Evolutionary conservation across 2,329 filamentous ascomycete genomes (phyloP).

Genomic region (Phialophora chinensis): DNA sequence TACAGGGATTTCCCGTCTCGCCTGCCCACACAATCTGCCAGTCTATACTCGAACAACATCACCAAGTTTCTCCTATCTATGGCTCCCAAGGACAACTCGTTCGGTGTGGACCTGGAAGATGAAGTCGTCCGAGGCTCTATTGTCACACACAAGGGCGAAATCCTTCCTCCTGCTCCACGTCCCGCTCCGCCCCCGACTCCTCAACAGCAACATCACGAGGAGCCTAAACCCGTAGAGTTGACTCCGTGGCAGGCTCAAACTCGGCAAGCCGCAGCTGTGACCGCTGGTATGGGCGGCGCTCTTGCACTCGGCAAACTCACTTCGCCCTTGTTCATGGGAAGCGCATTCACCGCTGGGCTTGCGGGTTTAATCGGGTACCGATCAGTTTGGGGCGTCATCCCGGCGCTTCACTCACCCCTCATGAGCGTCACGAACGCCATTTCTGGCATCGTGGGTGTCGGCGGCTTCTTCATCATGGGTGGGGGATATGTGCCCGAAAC

Average conservation of each 20-base stretch:
- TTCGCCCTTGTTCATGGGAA: constrained; percentile 83
- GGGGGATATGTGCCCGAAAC: constrained; percentile 79
- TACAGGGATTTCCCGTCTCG: constrained; percentile 89
- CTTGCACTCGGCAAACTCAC: constrained; percentile 81
- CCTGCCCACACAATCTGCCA: constrained; percentile 86
- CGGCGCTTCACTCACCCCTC: constrained; percentile 82
- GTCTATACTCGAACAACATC: constrained; percentile 91
- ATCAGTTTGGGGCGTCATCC: constrained; percentile 84
- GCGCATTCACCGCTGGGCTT: constrained; percentile 82
- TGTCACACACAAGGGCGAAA: constrained; percentile 76
- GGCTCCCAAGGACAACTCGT: constrained; percentile 75
- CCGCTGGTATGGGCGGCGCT: constrained; percentile 76
- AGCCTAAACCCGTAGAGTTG: constrained; percentile 67
- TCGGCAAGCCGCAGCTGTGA: constrained; percentile 75
- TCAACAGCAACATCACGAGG: constrained; percentile 60
- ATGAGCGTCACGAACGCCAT: constrained; percentile 96
- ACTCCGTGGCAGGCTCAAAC: constrained; percentile 83
- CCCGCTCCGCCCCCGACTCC: constrained; percentile 63
- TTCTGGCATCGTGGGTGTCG: constrained; percentile 84
- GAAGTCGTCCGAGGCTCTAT: constrained; percentile 87
- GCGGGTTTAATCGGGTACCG: constrained; percentile 86
- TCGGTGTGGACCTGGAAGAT: constrained; percentile 79
- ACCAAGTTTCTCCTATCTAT: constrained; percentile 87
- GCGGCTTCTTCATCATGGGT: constrained; percentile 86
- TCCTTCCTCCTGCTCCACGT: constrained; percentile 76